Base-by-base conservation (phyloP, 345 rosid species). In the Luvunga scandens region DNA sequence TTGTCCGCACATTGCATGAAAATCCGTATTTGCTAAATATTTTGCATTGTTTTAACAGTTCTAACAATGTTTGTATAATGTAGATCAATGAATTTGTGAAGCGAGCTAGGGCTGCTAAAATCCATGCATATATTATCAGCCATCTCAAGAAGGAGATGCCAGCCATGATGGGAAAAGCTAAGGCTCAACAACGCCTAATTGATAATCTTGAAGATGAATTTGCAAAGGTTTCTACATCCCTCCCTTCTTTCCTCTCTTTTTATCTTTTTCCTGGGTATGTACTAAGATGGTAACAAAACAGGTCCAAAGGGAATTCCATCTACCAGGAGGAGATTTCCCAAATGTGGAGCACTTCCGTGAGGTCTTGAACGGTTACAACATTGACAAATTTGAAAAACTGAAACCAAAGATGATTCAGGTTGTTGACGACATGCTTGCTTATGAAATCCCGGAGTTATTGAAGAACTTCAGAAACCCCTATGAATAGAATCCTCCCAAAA, bases 141-240 rank as follows among this genome's bases (percentile, higher is more conserved):
- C 99, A 96, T 57, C 98, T 96, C 14, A 94, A 90, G 84, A 96
- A 91, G 84, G 98, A 90, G 85, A 96, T 96, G 99, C 98, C 98
- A 48, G 80, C 93, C 56, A 85, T 94, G 94, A 89, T 96, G 92
- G 99, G 99, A n/a, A 96, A 94, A 87, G 85, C 98, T 39, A 96
- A 90, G 86, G 87, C 95, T 77, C 98, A 94, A 69, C 97, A 92
- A 72, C 84, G 89, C 42, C 92, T 96, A 7, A 83, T 91, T 16
- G 93, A 96, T 76, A 94, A 89, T 82, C 93, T 96, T 22, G 84
- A 86, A 85, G 90, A 88, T 13, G 94, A 91, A 84, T 96, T 92
- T 72, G 92, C 84, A 31, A 96, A 96, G 98, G 99, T 92, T 38
- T 64, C 56, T 65, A 22, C 38, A 16, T 69, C 73, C 31, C 4